Percentiles rank a stretch among this genome's conserved stretches.
Evolutionary conservation across 805 yeast genomes (phyloP).

Genomic region (Candida lessepsii): DNA sequence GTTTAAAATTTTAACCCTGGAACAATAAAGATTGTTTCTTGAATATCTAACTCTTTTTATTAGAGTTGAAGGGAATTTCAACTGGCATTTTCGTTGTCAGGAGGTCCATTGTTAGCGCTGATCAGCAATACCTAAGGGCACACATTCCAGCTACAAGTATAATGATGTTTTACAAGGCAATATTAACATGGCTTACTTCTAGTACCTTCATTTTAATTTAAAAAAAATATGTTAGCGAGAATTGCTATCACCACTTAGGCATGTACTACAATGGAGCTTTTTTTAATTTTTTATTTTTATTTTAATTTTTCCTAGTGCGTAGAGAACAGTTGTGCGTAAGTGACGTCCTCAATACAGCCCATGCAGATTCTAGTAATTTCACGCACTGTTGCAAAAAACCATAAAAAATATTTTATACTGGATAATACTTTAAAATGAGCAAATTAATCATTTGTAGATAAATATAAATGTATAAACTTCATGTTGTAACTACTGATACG

Average conservation of each 20-base stretch:
- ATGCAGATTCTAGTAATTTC: background rate
- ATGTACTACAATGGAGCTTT: background rate
- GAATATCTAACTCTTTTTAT: no score
- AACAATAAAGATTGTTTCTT: conserved; percentile 1
- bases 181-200: no score
- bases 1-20: no score
- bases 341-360: conserved; percentile 2
- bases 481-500: no score
- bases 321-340: conserved; percentile 3
- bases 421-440: background rate
- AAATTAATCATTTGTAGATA: no score
- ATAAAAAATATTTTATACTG: conserved; percentile 1
- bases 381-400: conserved; percentile 6
- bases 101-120: no score
- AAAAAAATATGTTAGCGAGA: conserved; percentile 1
- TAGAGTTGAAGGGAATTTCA: conserved; percentile 3
- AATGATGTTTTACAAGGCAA: no score
- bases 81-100: background rate
- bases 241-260: background rate
- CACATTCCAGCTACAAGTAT: no score
- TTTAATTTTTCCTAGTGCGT: conserved; percentile 5
- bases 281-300: background rate
- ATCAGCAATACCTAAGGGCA: no score
- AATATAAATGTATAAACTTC: no score
- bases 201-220: no score